A percentile compares a stretch with the other conserved stretches of the same genome.
phyloP scores from a whole-genome alignment of 2,329 filamentous ascomycete genomes.

The Passalora sequoiae region DNA sequence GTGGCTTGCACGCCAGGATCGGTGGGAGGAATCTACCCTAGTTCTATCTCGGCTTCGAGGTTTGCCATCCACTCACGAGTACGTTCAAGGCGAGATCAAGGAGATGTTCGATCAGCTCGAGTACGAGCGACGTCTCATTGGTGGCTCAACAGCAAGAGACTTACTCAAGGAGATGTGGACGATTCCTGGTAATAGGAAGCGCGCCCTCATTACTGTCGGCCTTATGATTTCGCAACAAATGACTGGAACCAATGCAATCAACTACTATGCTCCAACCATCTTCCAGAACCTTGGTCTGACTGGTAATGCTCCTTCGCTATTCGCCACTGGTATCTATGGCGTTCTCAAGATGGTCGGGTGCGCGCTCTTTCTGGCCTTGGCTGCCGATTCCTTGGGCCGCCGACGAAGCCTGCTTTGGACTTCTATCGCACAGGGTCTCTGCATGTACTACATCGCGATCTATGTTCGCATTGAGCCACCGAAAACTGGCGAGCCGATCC shows the following conservation, averaged over 20 bases:
- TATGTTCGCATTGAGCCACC: constrained; percentile 62
- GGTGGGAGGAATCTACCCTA: constrained; percentile 59
- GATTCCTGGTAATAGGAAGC: constrained; percentile 58
- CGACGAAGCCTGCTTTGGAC: constrained; percentile 48
- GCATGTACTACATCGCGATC: constrained; percentile 67
- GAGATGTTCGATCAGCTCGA: constrained; percentile 63
- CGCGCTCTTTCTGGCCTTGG: constrained; percentile 62
- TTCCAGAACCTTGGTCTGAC: constrained; percentile 61
- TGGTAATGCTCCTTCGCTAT: constrained; percentile 55
- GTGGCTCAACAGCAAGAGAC: constrained; percentile 58
- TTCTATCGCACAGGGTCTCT: constrained; percentile 50
- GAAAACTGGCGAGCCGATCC: constrained; percentile 49
- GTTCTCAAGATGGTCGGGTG: constrained; percentile 64
- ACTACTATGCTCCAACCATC: constrained; percentile 61
- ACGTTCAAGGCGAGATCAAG: constrained; percentile 49
- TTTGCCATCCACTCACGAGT: constrained; percentile 59
- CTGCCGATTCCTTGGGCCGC: constrained; percentile 65
- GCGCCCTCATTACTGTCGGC: constrained; percentile 60
- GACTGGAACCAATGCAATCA: constrained; percentile 54
- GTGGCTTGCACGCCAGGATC: constrained; percentile 53
- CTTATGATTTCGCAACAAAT: constrained; percentile 60
- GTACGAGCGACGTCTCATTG: constrained; percentile 64
- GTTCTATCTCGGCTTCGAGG: constrained; percentile 54
- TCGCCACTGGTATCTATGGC: constrained; percentile 70
- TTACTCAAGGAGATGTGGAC: constrained; percentile 65